These are phyloP conservation scores for Phytopythium boreale DNA, from an alignment of 352 stramenopile genomes.

Conservation along the genomic window DNA sequence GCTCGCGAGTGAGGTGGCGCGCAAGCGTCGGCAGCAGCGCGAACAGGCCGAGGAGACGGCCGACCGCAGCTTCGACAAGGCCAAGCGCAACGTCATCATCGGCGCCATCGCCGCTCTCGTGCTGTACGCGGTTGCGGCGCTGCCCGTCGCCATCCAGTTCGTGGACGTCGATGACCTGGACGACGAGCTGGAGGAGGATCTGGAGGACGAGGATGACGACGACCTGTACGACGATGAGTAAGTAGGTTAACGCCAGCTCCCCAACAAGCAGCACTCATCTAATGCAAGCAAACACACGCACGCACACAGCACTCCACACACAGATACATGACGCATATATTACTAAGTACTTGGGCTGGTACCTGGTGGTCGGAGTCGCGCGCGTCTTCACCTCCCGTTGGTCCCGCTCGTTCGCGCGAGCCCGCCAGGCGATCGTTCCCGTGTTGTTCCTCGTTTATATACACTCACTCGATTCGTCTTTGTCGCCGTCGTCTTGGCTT, in stretches of 20 bases:
- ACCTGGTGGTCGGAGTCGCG: too few species aligned
- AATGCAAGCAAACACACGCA: neutral
- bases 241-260: neutral
- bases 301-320: constrained; percentile 1
- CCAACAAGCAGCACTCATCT: neutral
- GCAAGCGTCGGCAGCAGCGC: constrained; percentile 35
- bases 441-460: constrained; percentile 1
- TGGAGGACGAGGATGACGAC: constrained; percentile 38
- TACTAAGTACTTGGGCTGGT: constrained; percentile 1
- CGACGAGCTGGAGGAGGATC: constrained; percentile 27
- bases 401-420: neutral
- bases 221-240: constrained; percentile 9
- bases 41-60: constrained; percentile 21
- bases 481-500: neutral
- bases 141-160: constrained; percentile 61
- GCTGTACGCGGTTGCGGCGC: constrained; percentile 63
- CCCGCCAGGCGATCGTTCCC: neutral
- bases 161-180: constrained; percentile 37
- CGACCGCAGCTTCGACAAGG: constrained; percentile 54
- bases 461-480: constrained; percentile 1
- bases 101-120: constrained; percentile 65
- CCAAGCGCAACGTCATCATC: constrained; percentile 77
- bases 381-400: neutral
- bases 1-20: constrained; percentile 44
- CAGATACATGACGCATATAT: constrained; percentile 3